Percentiles rank a stretch among this genome's conserved stretches.
Conservation (phyloP, 768 basidiomycete genomes). For the Mycena amicta region DNA sequence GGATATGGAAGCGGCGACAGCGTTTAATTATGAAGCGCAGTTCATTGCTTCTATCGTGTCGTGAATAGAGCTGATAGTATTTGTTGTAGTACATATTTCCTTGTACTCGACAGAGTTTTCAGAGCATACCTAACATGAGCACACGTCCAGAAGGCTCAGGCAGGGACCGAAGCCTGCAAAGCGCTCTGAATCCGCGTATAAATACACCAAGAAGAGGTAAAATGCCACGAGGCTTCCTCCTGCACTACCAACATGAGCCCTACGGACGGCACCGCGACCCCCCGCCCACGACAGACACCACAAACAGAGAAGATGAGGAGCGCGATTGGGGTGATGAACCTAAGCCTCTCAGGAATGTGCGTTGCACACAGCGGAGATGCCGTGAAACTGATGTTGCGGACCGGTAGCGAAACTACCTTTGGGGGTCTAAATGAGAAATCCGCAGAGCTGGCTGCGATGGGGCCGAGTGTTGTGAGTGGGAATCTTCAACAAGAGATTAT, state of each 20-base stretch:
- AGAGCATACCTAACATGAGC: too few species aligned
- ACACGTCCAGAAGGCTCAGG: too few species aligned
- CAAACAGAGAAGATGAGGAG: conserved; percentile 9
- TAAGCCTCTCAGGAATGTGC: conserved; percentile 24
- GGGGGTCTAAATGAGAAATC: conserved; percentile 34
- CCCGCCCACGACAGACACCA: conserved; percentile 8
- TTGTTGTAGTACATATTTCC: too few species aligned
- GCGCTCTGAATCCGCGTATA: not conserved
- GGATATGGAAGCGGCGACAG: conserved; percentile 67
- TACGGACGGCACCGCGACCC: conserved; percentile 19
- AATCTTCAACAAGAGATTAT: too few species aligned
- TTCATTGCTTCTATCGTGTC: conserved; percentile 41
- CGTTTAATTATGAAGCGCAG: conserved; percentile 73
- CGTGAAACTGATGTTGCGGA: not conserved
- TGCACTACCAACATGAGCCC: conserved; percentile 11
- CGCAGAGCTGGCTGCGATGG: conserved; percentile 27
- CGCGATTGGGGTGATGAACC: conserved; percentile 15
- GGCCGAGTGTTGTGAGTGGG: conserved; percentile 33
- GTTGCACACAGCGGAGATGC: not conserved
- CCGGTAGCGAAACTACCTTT: conserved; percentile 33
- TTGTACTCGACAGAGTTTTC: too few species aligned
- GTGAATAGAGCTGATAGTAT: conserved; percentile 1
- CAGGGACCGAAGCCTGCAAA: not conserved
- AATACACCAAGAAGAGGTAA: not conserved
- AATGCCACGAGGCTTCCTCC: not conserved